Base-by-base conservation (phyloP, 805 yeast genomes). In the Yarrowia deformans region DNA sequence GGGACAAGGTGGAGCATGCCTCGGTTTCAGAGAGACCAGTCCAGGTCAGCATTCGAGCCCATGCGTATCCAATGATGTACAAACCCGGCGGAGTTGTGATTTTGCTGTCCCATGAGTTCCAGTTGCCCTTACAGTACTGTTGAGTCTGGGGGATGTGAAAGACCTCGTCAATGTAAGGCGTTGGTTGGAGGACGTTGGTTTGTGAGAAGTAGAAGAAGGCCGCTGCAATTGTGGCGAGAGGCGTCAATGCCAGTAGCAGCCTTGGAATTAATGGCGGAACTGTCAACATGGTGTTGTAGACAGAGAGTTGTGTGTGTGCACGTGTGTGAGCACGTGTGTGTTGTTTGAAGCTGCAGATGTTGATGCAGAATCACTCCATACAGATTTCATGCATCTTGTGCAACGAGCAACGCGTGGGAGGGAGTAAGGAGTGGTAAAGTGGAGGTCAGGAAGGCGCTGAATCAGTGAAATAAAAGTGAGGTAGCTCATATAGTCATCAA, bases 81-180 rank as follows among this genome's bases (percentile, higher is more conserved):
- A 94, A 80, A 0, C 98, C 99, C 0, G 98, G 98, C 1, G 99
- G 99, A 0, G 99, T 95, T 1, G 99, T 94, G 76, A 95, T 92
- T 75, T 94, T 93, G 13, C 87, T 83, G 77, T 95, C 92, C 97
- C 97, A 93, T 0, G 80, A 74, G n/a, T 72, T 68, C 79, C 87
- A 92, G 66, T 86, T 80, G 13, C 89, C 89, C 1, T 76, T 72
- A 70, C 91, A 84, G 75, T 90, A 93, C 60, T 81, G 82, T 70
- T 85, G 82, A 8, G 96, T 87, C 81, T 95, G 98, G 8, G 87
- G 86, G 29, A 91, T 82, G 76, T 95, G 99, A 79, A 94, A 94
- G 13, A 85, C 82, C 77, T 95, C 99, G 79, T 95, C 97, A 75
- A 52, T 23, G 50, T 66, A 63, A 3, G 68, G 68, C 8, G 68